These are phyloP conservation scores for Rhynchospora pubera DNA, from an alignment of 176 grass and related monocot species.

Conservation along the genomic window DNA sequence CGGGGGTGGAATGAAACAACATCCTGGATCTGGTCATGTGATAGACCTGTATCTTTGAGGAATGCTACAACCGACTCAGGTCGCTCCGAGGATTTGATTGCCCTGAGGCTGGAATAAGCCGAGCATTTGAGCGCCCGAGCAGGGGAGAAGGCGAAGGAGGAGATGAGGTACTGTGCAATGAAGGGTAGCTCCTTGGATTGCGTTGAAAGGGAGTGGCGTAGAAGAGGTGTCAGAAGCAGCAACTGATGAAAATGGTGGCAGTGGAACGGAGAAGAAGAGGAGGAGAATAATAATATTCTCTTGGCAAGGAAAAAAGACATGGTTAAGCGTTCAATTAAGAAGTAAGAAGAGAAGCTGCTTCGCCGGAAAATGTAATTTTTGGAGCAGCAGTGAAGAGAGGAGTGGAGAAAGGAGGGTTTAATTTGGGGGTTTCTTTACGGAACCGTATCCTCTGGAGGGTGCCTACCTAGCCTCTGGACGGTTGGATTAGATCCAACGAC, in stretches of 20 bases:
- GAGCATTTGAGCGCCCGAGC: not conserved
- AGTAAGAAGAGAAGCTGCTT: no score
- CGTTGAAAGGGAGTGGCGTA: not conserved
- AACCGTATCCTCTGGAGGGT: no score
- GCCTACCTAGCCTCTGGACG: no score
- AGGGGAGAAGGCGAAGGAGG: not conserved
- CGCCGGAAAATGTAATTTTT: no score
- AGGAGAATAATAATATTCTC: not conserved
- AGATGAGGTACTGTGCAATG: not conserved
- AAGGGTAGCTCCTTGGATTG: not conserved
- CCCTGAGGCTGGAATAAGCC: not conserved
- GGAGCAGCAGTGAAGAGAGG: no score
- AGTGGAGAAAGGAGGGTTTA: no score
- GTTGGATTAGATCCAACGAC: no score
- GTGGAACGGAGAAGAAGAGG: not conserved
- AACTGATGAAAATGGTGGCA: not conserved
- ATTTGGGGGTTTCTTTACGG: no score
- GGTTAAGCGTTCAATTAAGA: not conserved
- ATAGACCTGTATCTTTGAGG: no score
- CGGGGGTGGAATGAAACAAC: no score
- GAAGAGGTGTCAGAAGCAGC: not conserved
- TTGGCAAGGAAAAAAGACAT: not conserved
- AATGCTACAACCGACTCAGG: no score
- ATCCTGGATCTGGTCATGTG: no score
- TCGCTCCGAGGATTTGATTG: not conserved